Conservation (phyloP, 495 filamentous ascomycete species). For the Hypoxylon perforatum region DNA sequence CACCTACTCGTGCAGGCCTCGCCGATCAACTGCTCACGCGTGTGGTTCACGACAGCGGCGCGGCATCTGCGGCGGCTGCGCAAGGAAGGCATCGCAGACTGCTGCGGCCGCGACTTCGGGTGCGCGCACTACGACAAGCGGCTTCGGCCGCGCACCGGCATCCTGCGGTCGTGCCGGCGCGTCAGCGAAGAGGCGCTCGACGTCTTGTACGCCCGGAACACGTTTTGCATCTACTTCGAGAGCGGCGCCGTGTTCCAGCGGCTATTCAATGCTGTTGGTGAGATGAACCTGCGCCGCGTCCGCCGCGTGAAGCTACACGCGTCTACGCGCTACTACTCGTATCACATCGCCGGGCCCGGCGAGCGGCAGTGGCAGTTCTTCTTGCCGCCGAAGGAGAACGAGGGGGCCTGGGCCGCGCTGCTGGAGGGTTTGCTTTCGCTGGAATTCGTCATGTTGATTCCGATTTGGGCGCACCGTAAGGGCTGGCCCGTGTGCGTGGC, state of each 20-base stretch:
- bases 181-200: conserved; percentile 33
- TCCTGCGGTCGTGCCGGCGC: conserved; percentile 29
- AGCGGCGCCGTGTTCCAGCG: not conserved
- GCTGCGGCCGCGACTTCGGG: conserved; percentile 8
- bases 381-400: not conserved
- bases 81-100: conserved; percentile 7
- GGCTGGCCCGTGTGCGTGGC: conserved; percentile 12
- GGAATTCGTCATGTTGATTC: conserved; percentile 1
- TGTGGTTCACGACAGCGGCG: conserved; percentile 17
- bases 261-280: conserved; percentile 14
- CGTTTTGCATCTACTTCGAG: conserved; percentile 32
- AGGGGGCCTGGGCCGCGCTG: conserved; percentile 5
- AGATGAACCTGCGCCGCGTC: conserved; percentile 8
- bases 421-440: conserved; percentile 2
- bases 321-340: not conserved
- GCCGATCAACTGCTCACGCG: not conserved
- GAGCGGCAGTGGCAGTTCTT: conserved; percentile 25
- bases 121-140: conserved; percentile 22
- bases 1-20: conserved; percentile 2
- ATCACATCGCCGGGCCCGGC: not conserved
- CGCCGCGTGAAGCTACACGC: conserved; percentile 1
- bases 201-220: conserved; percentile 38
- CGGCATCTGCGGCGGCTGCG: conserved; percentile 7
- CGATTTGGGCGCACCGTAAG: not conserved
- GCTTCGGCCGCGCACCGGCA: not conserved